These are phyloP conservation scores for Amanita muscaria DNA, from an alignment of 768 basidiomycete species.

Conservation along the genomic window DNA sequence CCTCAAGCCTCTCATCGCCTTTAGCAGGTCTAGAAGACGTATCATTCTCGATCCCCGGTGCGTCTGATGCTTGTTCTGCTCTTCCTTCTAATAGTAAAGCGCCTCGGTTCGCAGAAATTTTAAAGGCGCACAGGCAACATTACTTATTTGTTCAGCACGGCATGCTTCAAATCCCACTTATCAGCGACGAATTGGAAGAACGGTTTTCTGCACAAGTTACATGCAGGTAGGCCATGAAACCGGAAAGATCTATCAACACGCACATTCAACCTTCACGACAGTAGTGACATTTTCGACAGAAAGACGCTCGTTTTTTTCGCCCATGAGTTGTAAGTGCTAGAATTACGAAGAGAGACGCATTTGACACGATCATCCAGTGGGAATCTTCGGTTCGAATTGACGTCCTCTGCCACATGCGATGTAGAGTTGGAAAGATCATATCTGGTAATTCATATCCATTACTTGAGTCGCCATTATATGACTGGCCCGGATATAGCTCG, in stretches of 20 bases:
- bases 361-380: slow-evolving; percentile 42
- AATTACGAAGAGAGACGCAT: background rate
- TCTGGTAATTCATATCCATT: slow-evolving; percentile 40
- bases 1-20: slow-evolving; percentile 4
- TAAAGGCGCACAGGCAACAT: slow-evolving; percentile 84
- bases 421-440: slow-evolving; percentile 77
- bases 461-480: background rate
- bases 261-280: slow-evolving; percentile 21
- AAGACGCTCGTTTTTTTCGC: slow-evolving; percentile 77
- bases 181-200: slow-evolving; percentile 54
- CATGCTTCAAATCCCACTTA: slow-evolving; percentile 77
- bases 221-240: slow-evolving; percentile 76
- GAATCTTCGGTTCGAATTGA: slow-evolving; percentile 78
- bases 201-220: slow-evolving; percentile 78
- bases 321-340: slow-evolving; percentile 83
- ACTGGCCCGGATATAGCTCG: slow-evolving; percentile 45
- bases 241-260: background rate
- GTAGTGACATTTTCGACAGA: slow-evolving; percentile 70
- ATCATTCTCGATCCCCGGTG: slow-evolving; percentile 63
- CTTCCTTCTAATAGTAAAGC: slow-evolving; percentile 3
- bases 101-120: slow-evolving; percentile 44
- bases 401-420: slow-evolving; percentile 62
- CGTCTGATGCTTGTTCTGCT: slow-evolving; percentile 1
- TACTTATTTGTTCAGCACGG: slow-evolving; percentile 67
- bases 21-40: slow-evolving; percentile 50